These are phyloP conservation scores for Colletotrichum nymphaeae DNA, from an alignment of 2,329 filamentous ascomycete species.

Conservation along the genomic window DNA sequence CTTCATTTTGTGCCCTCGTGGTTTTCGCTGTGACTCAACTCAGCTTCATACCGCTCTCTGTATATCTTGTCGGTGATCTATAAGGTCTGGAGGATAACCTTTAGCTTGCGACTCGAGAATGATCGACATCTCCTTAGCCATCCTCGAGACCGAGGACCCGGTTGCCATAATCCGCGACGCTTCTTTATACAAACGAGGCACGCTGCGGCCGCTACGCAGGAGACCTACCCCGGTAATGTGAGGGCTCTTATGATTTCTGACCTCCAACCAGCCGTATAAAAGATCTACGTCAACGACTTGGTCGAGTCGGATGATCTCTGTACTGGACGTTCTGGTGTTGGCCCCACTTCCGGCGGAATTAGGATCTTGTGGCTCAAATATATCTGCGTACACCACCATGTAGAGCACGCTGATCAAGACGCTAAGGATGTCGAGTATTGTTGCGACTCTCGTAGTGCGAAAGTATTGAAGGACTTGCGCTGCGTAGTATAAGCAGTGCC, in stretches of 20 bases:
- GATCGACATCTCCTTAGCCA: slow-evolving; percentile 2
- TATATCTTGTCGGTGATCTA: not conserved
- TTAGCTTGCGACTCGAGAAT: slow-evolving; percentile 3
- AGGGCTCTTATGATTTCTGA: not conserved
- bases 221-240: not conserved
- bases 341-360: not conserved
- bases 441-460: not conserved
- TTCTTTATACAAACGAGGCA: slow-evolving; percentile 1
- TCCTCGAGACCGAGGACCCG: slow-evolving; percentile 1
- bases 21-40: no score
- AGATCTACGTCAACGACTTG: not conserved
- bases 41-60: not conserved
- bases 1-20: no score
- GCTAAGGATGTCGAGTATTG: not conserved
- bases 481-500: not conserved
- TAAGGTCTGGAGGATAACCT: not conserved
- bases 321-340: not conserved
- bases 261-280: not conserved
- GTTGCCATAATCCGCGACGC: slow-evolving; percentile 4
- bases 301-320: not conserved
- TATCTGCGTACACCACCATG: not conserved
- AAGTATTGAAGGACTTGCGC: not conserved
- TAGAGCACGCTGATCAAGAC: not conserved
- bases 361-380: not conserved
- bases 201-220: not conserved